A percentile compares a stretch with the other conserved stretches of the same genome.
These are phyloP conservation scores for Hygrophorus pudorinus DNA, from an alignment of 768 basidiomycete species.

Conservation along the genomic window DNA sequence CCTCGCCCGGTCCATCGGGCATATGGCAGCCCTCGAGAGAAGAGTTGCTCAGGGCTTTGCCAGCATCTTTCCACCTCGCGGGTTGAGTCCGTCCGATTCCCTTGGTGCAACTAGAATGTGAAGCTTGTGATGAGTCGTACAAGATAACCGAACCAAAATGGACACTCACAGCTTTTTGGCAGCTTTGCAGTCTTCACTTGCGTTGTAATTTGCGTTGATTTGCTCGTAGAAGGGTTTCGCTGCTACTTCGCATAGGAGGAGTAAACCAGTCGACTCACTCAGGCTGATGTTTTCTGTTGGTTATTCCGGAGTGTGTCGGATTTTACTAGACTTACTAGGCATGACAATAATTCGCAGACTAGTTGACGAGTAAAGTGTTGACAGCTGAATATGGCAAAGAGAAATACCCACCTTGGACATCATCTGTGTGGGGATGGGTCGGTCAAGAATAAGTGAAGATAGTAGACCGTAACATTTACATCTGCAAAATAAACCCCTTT, in stretches of 20 bases:
- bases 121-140: background rate
- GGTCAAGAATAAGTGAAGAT: background rate
- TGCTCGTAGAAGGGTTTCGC: conserved; percentile 46
- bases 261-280: conserved; percentile 41
- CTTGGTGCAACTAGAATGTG: conserved; percentile 34
- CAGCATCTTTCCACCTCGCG: conserved; percentile 49
- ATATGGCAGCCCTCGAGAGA: conserved; percentile 45
- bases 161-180: conserved; percentile 26
- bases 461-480: conserved; percentile 22
- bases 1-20: conserved; percentile 41
- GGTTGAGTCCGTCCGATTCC: conserved; percentile 46
- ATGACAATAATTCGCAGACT: conserved; percentile 52
- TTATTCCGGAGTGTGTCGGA: background rate
- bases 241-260: conserved; percentile 53
- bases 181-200: conserved; percentile 36
- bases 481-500: conserved; percentile 61
- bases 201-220: conserved; percentile 35
- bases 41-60: conserved; percentile 34
- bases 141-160: background rate
- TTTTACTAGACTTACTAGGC: conserved; percentile 25
- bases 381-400: background rate
- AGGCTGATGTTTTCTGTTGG: conserved; percentile 21
- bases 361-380: background rate
- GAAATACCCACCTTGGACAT: conserved; percentile 44
- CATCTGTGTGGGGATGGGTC: conserved; percentile 28